Conservation (phyloP, 129 eudicot species). For the Arctium lappa region DNA sequence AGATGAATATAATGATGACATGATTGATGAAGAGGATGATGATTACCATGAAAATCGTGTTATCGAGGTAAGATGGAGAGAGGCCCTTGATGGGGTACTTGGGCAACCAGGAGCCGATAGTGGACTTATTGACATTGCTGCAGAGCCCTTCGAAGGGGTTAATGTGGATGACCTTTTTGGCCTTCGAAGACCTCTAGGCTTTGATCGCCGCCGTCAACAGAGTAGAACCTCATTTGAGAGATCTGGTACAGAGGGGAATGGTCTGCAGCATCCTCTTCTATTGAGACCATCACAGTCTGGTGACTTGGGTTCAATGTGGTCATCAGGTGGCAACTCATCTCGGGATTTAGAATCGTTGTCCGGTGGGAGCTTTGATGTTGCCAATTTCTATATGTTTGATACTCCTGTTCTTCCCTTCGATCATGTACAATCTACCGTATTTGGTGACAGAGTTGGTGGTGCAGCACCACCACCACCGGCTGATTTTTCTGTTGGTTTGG, state of each 20-base stretch:
- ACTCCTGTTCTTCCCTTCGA: constrained; percentile 80
- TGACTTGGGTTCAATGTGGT: constrained; percentile 54
- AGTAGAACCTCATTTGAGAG: constrained; percentile 73
- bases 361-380: constrained; percentile 60
- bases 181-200: constrained; percentile 67
- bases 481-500: constrained; percentile 89
- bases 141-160: constrained; percentile 94
- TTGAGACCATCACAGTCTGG: constrained; percentile 65
- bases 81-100: constrained; percentile 93
- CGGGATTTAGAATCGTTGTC: constrained; percentile 68
- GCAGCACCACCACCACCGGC: constrained; percentile 62
- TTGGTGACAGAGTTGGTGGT: constrained; percentile 58
- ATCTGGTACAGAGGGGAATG: constrained; percentile 55
- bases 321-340: constrained; percentile 65
- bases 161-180: constrained; percentile 96
- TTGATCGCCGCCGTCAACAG: constrained; percentile 85
- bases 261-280: constrained; percentile 86
- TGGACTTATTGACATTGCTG: constrained; percentile 70
- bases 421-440: constrained; percentile 49
- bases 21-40: constrained; percentile 95
- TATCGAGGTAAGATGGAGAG: constrained; percentile 98
- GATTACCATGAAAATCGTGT: constrained; percentile 94
- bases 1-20: constrained; percentile 91
- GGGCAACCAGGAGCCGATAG: constrained; percentile 79
- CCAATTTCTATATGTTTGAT: constrained; percentile 83